Percentiles rank a stretch among this genome's conserved stretches.
phyloP scores from a whole-genome alignment of 305 asterid species.

The Solanum hybrid region DNA sequence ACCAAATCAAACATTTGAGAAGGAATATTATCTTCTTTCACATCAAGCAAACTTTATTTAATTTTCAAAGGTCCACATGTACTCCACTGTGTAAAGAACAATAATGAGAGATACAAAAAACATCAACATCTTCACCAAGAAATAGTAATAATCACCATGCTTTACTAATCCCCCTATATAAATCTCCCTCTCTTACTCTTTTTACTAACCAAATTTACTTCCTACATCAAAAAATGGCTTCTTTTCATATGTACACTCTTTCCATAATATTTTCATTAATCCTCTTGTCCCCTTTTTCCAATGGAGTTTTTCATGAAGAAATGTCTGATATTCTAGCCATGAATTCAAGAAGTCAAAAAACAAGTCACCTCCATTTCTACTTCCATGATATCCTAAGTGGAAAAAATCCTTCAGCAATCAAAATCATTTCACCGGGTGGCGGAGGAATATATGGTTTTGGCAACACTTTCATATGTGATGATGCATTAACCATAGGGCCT shows the following conservation, averaged over 20 bases:
- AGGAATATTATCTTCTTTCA: neutral
- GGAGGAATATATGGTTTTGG: conserved; percentile 29
- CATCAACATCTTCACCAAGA: neutral
- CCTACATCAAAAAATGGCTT: conserved; percentile 10
- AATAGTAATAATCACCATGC: neutral
- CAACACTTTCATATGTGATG: conserved; percentile 30
- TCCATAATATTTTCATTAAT: neutral
- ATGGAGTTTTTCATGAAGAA: conserved; percentile 18
- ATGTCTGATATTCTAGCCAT: neutral
- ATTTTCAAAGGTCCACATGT: neutral
- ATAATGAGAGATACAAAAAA: neutral
- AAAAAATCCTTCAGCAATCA: conserved; percentile 28
- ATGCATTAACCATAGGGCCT: conserved; percentile 40
- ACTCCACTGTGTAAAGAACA: neutral
- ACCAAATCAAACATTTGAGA: neutral
- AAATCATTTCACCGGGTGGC: conserved; percentile 7
- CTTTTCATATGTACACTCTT: neutral
- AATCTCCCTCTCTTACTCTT: neutral
- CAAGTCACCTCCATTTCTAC: conserved; percentile 47
- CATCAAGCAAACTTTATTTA: neutral
- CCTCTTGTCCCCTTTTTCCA: neutral
- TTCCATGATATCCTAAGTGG: conserved; percentile 46
- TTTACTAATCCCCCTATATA: neutral
- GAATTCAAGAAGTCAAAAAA: conserved; percentile 8
- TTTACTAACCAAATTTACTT: neutral